Evolutionary conservation across 768 basidiomycete species (phyloP).

Genomic region (Lactifluus echinatus): DNA sequence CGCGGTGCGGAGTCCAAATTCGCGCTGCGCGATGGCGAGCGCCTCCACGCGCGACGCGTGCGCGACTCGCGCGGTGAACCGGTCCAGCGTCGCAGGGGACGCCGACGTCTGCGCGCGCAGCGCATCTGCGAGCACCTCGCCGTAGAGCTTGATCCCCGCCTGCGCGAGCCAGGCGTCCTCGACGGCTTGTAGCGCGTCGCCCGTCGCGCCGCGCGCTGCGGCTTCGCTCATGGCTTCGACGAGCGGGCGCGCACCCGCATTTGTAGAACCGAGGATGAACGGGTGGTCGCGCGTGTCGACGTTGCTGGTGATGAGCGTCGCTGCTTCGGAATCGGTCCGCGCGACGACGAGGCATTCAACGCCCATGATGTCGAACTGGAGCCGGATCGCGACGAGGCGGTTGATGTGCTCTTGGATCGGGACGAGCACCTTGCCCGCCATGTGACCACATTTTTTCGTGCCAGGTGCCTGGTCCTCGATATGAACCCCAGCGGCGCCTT

Average conservation of each 20-base stretch:
- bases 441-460: conserved; percentile 93
- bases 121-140: conserved; percentile 60
- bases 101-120: conserved; percentile 48
- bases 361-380: conserved; percentile 98
- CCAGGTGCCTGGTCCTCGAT: conserved; percentile 97
- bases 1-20: conserved; percentile 61
- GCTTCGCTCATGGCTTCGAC: conserved; percentile 79
- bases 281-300: conserved; percentile 96
- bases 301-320: conserved; percentile 93
- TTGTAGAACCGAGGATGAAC: conserved; percentile 92
- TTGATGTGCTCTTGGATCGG: conserved; percentile 98
- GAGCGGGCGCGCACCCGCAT: conserved; percentile 58
- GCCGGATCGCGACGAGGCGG: conserved; percentile 90
- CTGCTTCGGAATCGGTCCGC: conserved; percentile 95
- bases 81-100: conserved; percentile 39
- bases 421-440: conserved; percentile 95
- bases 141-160: conserved; percentile 78
- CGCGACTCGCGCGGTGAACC: conserved; percentile 55
- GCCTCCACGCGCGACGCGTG: conserved; percentile 64
- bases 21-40: conserved; percentile 64
- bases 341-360: conserved; percentile 91
- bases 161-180: conserved; percentile 80
- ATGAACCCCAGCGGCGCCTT: conserved; percentile 96
- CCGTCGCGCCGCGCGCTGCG: conserved; percentile 70
- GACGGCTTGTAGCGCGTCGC: conserved; percentile 72